Percentiles rank a stretch among this genome's conserved stretches.
Conservation (phyloP, 164 flowering plant species). For the Stephania yunnanensis region DNA sequence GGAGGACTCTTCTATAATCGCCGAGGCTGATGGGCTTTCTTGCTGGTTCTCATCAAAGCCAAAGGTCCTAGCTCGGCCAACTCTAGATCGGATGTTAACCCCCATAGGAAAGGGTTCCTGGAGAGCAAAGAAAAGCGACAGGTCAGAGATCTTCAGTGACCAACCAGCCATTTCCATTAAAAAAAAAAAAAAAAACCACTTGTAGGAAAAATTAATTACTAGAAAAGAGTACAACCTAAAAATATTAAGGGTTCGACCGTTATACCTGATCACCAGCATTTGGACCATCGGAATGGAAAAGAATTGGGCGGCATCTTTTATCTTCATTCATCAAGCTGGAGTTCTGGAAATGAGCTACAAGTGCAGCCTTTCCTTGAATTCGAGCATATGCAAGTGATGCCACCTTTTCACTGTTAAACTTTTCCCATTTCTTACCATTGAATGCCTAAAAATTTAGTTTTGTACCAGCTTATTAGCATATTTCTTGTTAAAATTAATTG, state of each 20-base stretch:
- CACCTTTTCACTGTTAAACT: conserved; percentile 89
- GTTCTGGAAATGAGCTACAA: conserved; percentile 84
- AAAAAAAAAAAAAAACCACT: not conserved
- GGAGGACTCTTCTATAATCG: conserved; percentile 38
- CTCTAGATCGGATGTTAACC: conserved; percentile 45
- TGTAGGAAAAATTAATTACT: not conserved
- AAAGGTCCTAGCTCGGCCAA: conserved; percentile 37
- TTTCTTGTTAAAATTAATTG: not conserved
- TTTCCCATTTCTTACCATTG: conserved; percentile 89
- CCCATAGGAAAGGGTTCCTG: conserved; percentile 93
- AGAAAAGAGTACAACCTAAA: not conserved
- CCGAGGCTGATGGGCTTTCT: conserved; percentile 38
- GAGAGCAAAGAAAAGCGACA: not conserved
- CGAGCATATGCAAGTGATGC: conserved; percentile 87
- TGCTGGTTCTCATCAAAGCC: conserved; percentile 43
- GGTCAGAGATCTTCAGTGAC: not conserved
- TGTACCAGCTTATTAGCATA: not conserved
- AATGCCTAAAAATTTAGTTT: conserved; percentile 45
- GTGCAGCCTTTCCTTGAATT: conserved; percentile 82
- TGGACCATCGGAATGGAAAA: conserved; percentile 79
- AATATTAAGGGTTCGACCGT: not conserved
- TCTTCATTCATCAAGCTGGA: conserved; percentile 96
- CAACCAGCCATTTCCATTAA: not conserved
- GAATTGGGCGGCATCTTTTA: conserved; percentile 87
- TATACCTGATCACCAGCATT: conserved; percentile 88